Base-by-base conservation (phyloP, 2,329 filamentous ascomycete genomes). In the Ceratocystis huliohia region DNA sequence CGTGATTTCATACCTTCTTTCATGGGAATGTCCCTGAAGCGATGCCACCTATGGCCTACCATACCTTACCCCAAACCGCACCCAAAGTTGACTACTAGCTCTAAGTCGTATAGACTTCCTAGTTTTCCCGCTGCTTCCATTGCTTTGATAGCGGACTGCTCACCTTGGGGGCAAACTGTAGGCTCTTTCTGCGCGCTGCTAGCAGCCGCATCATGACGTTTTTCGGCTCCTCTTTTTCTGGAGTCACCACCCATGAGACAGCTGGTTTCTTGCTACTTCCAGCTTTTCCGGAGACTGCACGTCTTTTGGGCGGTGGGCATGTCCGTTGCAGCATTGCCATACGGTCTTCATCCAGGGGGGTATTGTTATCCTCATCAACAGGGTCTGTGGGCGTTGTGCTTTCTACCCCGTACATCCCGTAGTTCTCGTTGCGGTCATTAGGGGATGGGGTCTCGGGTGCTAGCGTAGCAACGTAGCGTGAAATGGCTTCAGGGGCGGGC, bases 131-230 rank as follows among this genome's bases (percentile, higher is more conserved):
- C 69, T 70, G 75, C 56, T 73, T 75, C 82, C 82, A 85, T 30
- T 80, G 77, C 71, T 79, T 83, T 30, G 84, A 81, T 70, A 92
- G 76, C 1, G 88, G 89, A 74, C 88, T 92, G 20, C 82, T 86
- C 67, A 90, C 77, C 75, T 88, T 88, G 37, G 88, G 89, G 41
- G 87, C 87, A 77, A 86, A 91, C 72, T 89, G 87, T 74, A 91
- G 74, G 72, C 87, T 93, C 82, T 89, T 91, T 68, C 89, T 81
- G 68, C 88, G 80, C 0, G 88, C 88, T 10, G 86, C 84, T 80
- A 89, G 84, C 68, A 92, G 76, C 61, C 85, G 80, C 75, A 83
- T 80, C 69, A 84, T 76, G 66, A 88, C 78, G 22, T 77, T 78
- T 71, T 82, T 68, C 15, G 53, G 78, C 71, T 86, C 81, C 74